Conservation (phyloP, 495 filamentous ascomycete genomes). For the Viridothelium virens region DNA sequence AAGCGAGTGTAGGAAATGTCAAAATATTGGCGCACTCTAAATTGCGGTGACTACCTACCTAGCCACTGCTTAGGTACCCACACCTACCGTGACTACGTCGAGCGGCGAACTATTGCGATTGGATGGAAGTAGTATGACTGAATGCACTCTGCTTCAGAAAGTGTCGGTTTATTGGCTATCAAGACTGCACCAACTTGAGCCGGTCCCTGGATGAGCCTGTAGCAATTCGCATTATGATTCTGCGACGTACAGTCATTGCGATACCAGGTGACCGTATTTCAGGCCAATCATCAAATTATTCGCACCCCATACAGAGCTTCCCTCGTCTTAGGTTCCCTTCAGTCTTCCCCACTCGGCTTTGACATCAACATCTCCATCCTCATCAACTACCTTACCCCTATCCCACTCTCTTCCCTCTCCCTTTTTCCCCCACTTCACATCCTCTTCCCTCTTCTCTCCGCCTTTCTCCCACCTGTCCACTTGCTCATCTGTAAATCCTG, state of each 20-base stretch:
- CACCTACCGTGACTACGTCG: background rate
- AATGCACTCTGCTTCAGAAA: background rate
- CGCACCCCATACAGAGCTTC: background rate
- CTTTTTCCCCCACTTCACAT: conserved; percentile 70
- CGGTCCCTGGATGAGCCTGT: background rate
- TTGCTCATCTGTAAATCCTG: conserved; percentile 71
- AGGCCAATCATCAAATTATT: no score
- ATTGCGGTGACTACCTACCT: background rate
- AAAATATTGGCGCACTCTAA: background rate
- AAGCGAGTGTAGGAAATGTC: background rate
- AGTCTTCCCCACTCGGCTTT: conserved; percentile 35
- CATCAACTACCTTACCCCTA: conserved; percentile 67
- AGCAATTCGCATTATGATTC: background rate
- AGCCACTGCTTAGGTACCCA: no score
- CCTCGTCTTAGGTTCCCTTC: conserved; percentile 8
- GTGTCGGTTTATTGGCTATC: background rate
- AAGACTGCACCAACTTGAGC: background rate
- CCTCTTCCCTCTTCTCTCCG: conserved; percentile 49
- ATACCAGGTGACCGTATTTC: no score
- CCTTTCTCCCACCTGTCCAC: conserved; percentile 72
- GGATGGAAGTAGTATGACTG: background rate
- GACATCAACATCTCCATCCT: conserved; percentile 51
- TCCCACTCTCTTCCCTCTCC: conserved; percentile 90
- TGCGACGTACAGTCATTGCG: no score
- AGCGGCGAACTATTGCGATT: background rate